Conservation (phyloP, 441 rosid species). For the Viola pubescens region DNA sequence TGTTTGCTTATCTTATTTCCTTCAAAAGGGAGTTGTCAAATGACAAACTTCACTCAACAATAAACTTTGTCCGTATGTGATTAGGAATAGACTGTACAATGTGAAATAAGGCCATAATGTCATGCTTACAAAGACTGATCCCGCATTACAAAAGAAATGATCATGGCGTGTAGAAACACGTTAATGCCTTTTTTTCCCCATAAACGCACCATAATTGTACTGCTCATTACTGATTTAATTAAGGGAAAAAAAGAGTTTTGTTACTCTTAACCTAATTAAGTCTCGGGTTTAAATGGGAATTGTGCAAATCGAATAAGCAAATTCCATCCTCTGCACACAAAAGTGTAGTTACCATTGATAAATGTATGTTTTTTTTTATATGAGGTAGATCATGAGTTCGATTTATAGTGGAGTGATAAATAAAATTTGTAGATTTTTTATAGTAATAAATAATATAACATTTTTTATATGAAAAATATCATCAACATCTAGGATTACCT, state of each 20-base stretch:
- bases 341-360: too few relatives aligned
- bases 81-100: not conserved
- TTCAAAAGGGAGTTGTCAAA: not conserved
- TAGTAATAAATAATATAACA: too few relatives aligned
- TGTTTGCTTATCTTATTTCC: not conserved
- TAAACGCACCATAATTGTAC: not conserved
- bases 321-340: not conserved
- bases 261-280: too few relatives aligned
- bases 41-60: not conserved
- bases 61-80: conserved; percentile 1
- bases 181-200: not conserved
- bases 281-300: not conserved
- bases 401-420: too few relatives aligned
- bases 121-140: not conserved
- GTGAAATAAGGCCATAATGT: not conserved
- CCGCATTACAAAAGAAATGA: not conserved
- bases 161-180: not conserved
- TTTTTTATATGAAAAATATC: too few relatives aligned
- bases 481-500: too few relatives aligned
- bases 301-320: not conserved
- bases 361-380: not conserved
- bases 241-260: not conserved
- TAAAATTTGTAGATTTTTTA: too few relatives aligned
- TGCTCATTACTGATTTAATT: not conserved
- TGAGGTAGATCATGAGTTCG: not conserved